A percentile compares a stretch with the other conserved stretches of the same genome.
Evolutionary conservation across 306 rosid species (phyloP).

Genomic region (Rubus idaeus): DNA sequence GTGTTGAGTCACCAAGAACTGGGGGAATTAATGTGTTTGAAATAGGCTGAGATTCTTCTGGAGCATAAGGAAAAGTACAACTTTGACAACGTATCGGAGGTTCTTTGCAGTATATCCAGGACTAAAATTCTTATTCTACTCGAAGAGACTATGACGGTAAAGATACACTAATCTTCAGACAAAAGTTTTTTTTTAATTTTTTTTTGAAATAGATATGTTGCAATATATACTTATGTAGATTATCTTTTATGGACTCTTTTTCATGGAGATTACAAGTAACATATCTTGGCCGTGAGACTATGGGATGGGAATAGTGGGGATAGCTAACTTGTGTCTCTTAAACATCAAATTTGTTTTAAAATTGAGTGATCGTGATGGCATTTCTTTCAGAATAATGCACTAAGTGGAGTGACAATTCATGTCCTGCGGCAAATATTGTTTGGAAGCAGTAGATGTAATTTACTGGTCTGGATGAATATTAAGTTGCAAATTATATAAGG

Average conservation of each 20-base stretch:
- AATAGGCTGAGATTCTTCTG: slow-evolving; percentile 5
- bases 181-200: neutral
- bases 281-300: neutral
- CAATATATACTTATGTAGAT: neutral
- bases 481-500: too few relatives aligned
- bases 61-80: neutral
- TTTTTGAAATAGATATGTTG: neutral
- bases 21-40: neutral
- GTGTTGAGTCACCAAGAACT: neutral
- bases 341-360: too few relatives aligned
- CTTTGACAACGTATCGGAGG: neutral
- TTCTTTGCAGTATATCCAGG: slow-evolving; percentile 2
- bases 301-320: too few relatives aligned
- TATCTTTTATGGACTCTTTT: neutral
- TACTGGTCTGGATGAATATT: too few relatives aligned
- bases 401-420: too few relatives aligned
- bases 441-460: too few relatives aligned
- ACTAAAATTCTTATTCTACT: neutral
- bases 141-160: neutral
- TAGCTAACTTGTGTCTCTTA: neutral
- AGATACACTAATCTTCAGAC: neutral
- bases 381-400: too few relatives aligned
- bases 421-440: too few relatives aligned
- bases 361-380: too few relatives aligned
- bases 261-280: neutral